These are phyloP conservation scores for Apiotrichum mycotoxinovorans DNA, from an alignment of 1,284 basidiomycete genomes.

Conservation along the genomic window DNA sequence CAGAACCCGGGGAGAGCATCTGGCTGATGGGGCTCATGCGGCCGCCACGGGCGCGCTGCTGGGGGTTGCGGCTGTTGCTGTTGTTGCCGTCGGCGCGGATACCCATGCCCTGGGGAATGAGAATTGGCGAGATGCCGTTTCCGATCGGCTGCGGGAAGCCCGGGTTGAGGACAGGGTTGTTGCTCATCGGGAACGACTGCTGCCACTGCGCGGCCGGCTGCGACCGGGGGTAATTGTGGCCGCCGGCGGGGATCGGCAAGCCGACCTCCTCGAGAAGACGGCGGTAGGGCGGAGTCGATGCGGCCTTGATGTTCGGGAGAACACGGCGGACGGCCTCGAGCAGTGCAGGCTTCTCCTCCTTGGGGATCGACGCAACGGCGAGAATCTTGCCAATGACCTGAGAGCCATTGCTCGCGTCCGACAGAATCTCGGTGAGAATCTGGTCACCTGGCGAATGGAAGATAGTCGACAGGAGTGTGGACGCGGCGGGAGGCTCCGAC, in stretches of 20 bases:
- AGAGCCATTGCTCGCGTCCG: conserved; percentile 91
- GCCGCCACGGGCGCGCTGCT: conserved; percentile 27
- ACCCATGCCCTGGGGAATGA: conserved; percentile 44
- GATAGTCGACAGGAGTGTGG: conserved; percentile 71
- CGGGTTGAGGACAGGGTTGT: conserved; percentile 22
- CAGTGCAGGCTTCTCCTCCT: conserved; percentile 63
- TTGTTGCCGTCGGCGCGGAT: conserved; percentile 23
- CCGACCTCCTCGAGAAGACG: conserved; percentile 91
- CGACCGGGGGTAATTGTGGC: conserved; percentile 10
- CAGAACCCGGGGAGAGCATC: conserved; percentile 49
- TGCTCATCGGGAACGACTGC: conserved; percentile 16
- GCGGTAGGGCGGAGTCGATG: conserved; percentile 86
- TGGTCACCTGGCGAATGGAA: conserved; percentile 81
- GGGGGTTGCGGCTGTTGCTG: conserved; percentile 37
- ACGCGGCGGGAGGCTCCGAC: conserved; percentile 73
- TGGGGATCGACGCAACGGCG: conserved; percentile 75
- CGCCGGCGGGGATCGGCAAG: conserved; percentile 64
- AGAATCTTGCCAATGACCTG: conserved; percentile 91
- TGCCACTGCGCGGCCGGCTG: conserved; percentile 15
- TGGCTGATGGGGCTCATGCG: conserved; percentile 39
- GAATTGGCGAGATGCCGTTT: conserved; percentile 31
- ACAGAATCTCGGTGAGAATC: conserved; percentile 86
- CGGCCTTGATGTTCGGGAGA: conserved; percentile 79
- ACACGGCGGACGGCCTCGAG: conserved; percentile 84
- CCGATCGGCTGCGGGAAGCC: conserved; percentile 29